Percentiles rank a stretch among this genome's conserved stretches.
phyloP scores from a whole-genome alignment of 1,284 basidiomycete genomes.

The Schizophyllum amplum region DNA sequence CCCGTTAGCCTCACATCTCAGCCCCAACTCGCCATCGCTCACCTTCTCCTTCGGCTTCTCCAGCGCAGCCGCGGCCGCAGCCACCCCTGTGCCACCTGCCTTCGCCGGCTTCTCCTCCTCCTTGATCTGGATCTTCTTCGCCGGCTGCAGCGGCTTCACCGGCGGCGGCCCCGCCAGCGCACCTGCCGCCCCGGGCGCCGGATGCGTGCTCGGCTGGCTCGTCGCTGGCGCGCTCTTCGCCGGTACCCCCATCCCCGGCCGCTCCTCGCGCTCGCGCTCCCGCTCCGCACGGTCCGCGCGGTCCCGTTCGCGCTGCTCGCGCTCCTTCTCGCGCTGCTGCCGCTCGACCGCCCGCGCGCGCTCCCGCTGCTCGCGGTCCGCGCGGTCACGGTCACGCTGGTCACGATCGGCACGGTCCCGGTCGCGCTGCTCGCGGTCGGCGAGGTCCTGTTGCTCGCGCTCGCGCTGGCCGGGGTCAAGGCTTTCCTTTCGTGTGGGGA shows the following conservation, averaged over 20 bases:
- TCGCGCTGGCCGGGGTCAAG: constrained; percentile 15
- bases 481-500: constrained; percentile 39
- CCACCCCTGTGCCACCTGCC: constrained; percentile 21
- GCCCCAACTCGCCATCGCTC: neutral
- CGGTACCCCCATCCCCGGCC: constrained; percentile 26
- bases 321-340: constrained; percentile 11
- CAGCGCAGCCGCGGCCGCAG: constrained; percentile 66
- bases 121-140: constrained; percentile 44
- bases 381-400: constrained; percentile 15
- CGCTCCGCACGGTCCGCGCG: too few relatives aligned
- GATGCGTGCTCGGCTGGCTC: constrained; percentile 36
- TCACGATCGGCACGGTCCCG: constrained; percentile 9
- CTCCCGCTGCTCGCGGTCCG: constrained; percentile 9
- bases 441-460: constrained; percentile 21
- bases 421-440: constrained; percentile 18
- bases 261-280: constrained; percentile 14
- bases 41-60: constrained; percentile 51
- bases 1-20: neutral
- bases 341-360: constrained; percentile 1
- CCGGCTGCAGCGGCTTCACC: constrained; percentile 72
- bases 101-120: constrained; percentile 35
- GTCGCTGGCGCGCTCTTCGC: constrained; percentile 31
- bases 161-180: constrained; percentile 45
- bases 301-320: too few relatives aligned
- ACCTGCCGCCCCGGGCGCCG: constrained; percentile 36